Conservation (phyloP, 2,329 filamentous ascomycete species). For the Ophidiomyces ophidiicola region DNA sequence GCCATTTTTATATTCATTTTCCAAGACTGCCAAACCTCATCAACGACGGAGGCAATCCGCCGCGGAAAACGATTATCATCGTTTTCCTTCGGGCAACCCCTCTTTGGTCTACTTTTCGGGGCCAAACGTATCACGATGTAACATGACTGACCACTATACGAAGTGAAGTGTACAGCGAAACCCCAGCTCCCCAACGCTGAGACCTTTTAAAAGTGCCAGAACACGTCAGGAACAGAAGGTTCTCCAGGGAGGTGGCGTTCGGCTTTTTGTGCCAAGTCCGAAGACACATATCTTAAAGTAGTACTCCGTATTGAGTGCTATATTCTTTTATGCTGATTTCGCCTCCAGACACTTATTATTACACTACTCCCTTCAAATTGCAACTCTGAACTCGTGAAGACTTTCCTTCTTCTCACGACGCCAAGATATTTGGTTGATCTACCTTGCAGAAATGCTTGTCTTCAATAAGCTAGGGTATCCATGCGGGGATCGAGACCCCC, state of each 20-base stretch:
- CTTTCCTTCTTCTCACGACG: neutral
- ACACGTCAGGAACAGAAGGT: too few species aligned
- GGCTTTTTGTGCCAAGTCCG: neutral
- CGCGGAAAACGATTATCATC: neutral
- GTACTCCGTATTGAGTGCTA: neutral
- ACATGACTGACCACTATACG: too few species aligned
- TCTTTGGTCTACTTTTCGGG: neutral
- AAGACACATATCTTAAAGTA: neutral
- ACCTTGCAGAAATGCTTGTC: constrained; percentile 11
- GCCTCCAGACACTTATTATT: too few species aligned
- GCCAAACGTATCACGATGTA: neutral
- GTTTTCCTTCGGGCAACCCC: neutral
- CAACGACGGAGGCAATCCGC: neutral
- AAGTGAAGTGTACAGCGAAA: too few species aligned
- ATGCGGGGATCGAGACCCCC: too few species aligned
- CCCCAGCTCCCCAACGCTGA: too few species aligned
- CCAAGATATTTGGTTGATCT: constrained; percentile 9
- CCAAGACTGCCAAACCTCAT: too few species aligned
- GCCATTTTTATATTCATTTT: constrained; percentile 1
- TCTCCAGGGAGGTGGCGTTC: neutral
- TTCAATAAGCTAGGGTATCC: neutral
- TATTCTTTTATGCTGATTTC: too few species aligned
- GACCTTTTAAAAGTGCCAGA: too few species aligned
- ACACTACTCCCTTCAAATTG: too few species aligned
- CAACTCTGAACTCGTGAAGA: neutral